A percentile compares a stretch with the other conserved stretches of the same genome.
phyloP scores from a whole-genome alignment of 2,329 filamentous ascomycete genomes.

The Trichoderma sp. region DNA sequence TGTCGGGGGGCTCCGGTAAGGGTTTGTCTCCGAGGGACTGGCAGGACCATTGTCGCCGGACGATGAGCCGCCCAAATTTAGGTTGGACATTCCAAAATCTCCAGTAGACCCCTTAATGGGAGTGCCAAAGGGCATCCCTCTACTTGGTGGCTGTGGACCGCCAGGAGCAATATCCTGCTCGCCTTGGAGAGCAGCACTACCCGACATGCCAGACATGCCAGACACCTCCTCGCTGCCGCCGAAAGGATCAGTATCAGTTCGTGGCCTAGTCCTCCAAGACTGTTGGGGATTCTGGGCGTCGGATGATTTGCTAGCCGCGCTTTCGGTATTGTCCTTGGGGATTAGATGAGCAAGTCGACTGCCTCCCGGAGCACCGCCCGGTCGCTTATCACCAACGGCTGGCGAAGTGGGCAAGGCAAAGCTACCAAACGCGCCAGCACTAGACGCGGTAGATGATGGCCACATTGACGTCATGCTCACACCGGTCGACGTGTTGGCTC shows the following conservation, averaged over 20 bases:
- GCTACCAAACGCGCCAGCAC: constrained; percentile 81
- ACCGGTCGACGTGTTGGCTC: constrained; percentile 53
- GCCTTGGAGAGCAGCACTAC: constrained; percentile 71
- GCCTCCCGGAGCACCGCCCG: constrained; percentile 67
- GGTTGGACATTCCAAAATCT: constrained; percentile 62
- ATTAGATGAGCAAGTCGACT: constrained; percentile 85
- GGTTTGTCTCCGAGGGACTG: constrained; percentile 94
- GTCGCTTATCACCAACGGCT: constrained; percentile 68
- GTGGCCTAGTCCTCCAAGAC: constrained; percentile 58
- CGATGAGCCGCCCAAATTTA: constrained; percentile 48
- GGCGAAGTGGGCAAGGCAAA: constrained; percentile 68
- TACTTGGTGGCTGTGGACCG: constrained; percentile 30
- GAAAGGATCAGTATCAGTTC: constrained; percentile 74
- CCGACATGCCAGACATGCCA: constrained; percentile 40
- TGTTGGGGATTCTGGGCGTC: constrained; percentile 46
- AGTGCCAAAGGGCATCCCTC: constrained; percentile 48
- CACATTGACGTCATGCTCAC: constrained; percentile 45
- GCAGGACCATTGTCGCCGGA: constrained; percentile 65
- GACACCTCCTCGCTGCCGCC: constrained; percentile 50
- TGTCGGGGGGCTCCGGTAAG: constrained; percentile 85
- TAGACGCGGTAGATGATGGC: constrained; percentile 52
- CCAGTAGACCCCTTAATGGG: constrained; percentile 53
- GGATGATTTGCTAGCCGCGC: constrained; percentile 49
- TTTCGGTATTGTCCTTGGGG: constrained; percentile 72
- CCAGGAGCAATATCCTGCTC: constrained; percentile 63